Evolutionary conservation across 495 filamentous ascomycete genomes (phyloP).

Genomic region (Neurospora sp.): DNA sequence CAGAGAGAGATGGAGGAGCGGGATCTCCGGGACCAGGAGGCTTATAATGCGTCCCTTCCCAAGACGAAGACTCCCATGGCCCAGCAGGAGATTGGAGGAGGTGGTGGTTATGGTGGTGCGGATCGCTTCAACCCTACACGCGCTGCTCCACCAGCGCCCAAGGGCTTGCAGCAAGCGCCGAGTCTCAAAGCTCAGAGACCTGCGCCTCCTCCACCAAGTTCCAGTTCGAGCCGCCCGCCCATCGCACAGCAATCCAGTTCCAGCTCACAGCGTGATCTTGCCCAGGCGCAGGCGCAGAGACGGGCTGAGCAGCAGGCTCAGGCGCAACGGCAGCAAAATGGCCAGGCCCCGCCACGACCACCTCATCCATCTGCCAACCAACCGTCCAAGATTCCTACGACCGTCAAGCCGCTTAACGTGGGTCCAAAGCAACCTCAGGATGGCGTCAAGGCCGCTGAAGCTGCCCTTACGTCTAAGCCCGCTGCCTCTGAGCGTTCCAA

Average conservation of each 20-base stretch:
- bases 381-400: conserved; percentile 51
- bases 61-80: conserved; percentile 64
- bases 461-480: conserved; percentile 66
- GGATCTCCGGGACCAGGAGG: conserved; percentile 62
- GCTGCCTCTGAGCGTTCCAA: conserved; percentile 59
- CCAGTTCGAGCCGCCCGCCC: conserved; percentile 25
- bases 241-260: conserved; percentile 34
- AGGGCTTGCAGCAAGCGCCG: conserved; percentile 34
- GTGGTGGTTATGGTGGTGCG: conserved; percentile 28
- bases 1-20: conserved; percentile 58
- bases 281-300: conserved; percentile 16
- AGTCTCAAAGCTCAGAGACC: conserved; percentile 43
- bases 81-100: conserved; percentile 70
- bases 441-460: conserved; percentile 70
- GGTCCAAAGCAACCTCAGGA: conserved; percentile 63
- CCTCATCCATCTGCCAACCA: conserved; percentile 28
- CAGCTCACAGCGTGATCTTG: conserved; percentile 13
- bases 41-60: conserved; percentile 78
- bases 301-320: conserved; percentile 17
- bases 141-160: conserved; percentile 53
- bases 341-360: conserved; percentile 18
- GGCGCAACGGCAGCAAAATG: conserved; percentile 24
- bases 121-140: conserved; percentile 78
- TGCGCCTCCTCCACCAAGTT: conserved; percentile 38
- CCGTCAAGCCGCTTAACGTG: conserved; percentile 87